Conservation (phyloP, 139 green algal genomes). For the Asterochloris erici region DNA sequence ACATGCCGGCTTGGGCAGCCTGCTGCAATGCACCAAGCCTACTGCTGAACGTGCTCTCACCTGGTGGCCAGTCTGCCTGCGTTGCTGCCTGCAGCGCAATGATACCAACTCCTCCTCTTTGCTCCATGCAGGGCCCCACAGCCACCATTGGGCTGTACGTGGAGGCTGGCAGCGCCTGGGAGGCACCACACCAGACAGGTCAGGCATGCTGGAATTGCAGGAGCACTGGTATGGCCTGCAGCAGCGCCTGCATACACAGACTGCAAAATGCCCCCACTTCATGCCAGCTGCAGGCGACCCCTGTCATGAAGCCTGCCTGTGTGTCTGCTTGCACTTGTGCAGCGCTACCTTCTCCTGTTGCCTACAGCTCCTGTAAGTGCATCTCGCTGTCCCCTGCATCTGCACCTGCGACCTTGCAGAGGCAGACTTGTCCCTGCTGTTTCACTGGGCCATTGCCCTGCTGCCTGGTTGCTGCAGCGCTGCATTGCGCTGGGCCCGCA, state of each 20-base stretch:
- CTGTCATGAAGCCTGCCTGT: no score
- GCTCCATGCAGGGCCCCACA: slow-evolving; percentile 69
- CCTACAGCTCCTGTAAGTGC: no score
- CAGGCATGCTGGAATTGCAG: background rate
- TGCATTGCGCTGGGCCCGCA: background rate
- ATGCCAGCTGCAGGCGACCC: no score
- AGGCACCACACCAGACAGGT: slow-evolving; percentile 58
- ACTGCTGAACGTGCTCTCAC: background rate
- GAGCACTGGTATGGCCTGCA: background rate
- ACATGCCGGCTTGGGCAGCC: no score
- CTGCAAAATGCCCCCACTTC: background rate
- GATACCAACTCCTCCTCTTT: background rate
- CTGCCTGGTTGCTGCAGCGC: background rate
- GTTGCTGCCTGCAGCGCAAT: background rate
- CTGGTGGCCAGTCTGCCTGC: background rate
- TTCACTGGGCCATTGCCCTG: background rate
- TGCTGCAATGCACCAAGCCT: no score
- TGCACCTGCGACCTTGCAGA: no score
- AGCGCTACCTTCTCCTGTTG: no score
- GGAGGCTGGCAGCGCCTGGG: slow-evolving; percentile 78
- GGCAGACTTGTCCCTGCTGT: background rate
- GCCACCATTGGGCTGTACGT: slow-evolving; percentile 89
- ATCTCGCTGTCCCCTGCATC: no score
- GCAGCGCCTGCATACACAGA: background rate
- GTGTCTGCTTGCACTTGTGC: no score